phyloP scores from a whole-genome alignment of 2,329 filamentous ascomycete species.

The Tolypocladium tundrense region DNA sequence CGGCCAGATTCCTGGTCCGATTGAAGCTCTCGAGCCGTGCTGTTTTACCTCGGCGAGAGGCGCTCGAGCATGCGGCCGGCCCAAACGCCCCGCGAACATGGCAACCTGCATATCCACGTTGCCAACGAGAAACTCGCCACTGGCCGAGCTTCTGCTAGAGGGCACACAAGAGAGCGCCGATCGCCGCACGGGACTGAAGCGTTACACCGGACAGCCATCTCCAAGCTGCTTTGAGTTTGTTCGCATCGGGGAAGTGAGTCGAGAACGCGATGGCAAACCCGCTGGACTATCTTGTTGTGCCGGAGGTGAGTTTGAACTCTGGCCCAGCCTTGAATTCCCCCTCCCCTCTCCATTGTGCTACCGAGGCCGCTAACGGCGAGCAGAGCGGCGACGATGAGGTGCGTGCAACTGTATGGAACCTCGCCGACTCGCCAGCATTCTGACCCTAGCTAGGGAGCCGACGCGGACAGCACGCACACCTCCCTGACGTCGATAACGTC shows the following conservation, averaged over 20 bases:
- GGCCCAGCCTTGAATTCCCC: not conserved
- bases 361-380: not conserved
- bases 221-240: not conserved
- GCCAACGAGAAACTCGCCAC: not conserved
- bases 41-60: not conserved
- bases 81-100: not conserved
- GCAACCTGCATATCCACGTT: not conserved
- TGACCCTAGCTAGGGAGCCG: constrained; percentile 7
- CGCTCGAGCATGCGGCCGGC: not conserved
- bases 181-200: not conserved
- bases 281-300: not conserved
- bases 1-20: too few species aligned
- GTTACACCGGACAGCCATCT: not conserved
- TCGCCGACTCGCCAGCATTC: not conserved
- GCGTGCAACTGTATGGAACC: not conserved
- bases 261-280: not conserved
- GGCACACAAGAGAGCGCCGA: not conserved
- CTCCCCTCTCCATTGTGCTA: not conserved
- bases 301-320: not conserved
- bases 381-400: not conserved
- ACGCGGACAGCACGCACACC: constrained; percentile 7
- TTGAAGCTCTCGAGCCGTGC: not conserved
- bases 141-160: not conserved
- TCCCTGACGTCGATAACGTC: constrained; percentile 20
- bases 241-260: not conserved